Base-by-base conservation (phyloP, 192 early-diverging fungal species). In the Mortierella claussenii region DNA sequence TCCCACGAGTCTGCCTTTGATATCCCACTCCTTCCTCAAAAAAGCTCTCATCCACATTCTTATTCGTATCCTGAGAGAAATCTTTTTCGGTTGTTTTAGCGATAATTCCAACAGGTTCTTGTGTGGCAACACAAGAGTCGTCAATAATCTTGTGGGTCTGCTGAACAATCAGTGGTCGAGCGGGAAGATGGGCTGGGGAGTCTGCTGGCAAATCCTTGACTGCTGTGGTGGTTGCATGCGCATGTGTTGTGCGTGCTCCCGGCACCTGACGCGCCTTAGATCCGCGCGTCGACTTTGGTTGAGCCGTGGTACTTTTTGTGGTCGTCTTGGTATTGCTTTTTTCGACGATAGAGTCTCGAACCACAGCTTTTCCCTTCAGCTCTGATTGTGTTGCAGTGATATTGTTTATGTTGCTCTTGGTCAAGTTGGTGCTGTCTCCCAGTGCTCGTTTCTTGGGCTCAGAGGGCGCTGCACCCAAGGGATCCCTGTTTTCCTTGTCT, bases 401-500 rank as follows among this genome's bases (percentile, higher is more conserved):
- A n/a, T 48, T 48, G 18, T 13, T 42, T 18, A 23, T 40, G 30
- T 34, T 24, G 13, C 43, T 68, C 12, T 58, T 58, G 11, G 46
- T 27, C 12, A 50, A 15, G 18, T 68, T 68, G 26, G 65, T 68
- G 46, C 24, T 58, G 12, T 68, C 55, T n/a, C 55, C 47, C 1
- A 68, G 55, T 3, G 55, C 65, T n/a, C 21, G 49, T n/a, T 28
- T 45, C 13, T 7, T 37, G 1, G 24, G 32, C 18, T 40, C 49
- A 6, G 55, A 13, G n/a, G 55, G n/a, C 3, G 26, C 2, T 4
- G 18, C 10, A 18, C 20, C 65, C 3, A 43, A 24, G 5, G 65
- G 65, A 44, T 68, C 37, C 11, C 42, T 47, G 48, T 68, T 68
- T 15, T 68, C 65, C 48, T 68, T 68, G 46, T 58, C 65, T 6